Evolutionary conservation across 1,139 yeast species (phyloP), one percentile per base, ranked within the genome.

Genomic region (Scheffersomyces titani): DNA sequence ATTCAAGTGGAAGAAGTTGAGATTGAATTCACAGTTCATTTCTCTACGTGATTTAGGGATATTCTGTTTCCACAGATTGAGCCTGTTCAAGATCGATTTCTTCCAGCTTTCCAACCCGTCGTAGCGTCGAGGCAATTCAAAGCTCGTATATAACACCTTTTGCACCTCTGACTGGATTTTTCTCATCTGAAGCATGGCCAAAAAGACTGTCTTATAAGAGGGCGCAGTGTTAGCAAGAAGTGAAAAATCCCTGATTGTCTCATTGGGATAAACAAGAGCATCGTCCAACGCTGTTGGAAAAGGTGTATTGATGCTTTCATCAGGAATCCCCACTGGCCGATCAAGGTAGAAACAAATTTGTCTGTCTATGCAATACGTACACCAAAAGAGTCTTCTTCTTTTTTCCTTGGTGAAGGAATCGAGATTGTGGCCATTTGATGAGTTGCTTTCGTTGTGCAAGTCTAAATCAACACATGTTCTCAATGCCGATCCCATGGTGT

Each of bases 361-460:
- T 45, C 98, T 74, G 69, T 92, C 98, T 52, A 92, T 73, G 0
- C 93, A 83, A 70, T 92, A 92, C 0, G 94, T 86, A 68, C 97
- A 89, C 98, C 98, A 92, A 64, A 92, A 92, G 47, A 92, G 73
- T 50, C 97, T 74, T 63, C 97, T 80, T 57, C 96, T 76, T 70
- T 88, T 74, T 66, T 92, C 97, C 36, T 83, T 74, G 0, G 84
- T 78, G 63, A 83, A 87, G 0, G 88, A 81, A 62, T 85, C 86
- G 54, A 74, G 65, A 40, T 76, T 77, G 55, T 51, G 61, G 19
- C 61, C 56, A 2, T 59, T 57, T 44, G 57, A 55, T 19, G 59
- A 52, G 47, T 61, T 60, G 36, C 75, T 72, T 61, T 86, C 96
- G 46, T 87, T 85, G 47, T 52, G 57, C 6, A 92, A 75, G 1